Base-by-base conservation (phyloP, 306 rosid species). In the Pachyrhizus erosus region DNA sequence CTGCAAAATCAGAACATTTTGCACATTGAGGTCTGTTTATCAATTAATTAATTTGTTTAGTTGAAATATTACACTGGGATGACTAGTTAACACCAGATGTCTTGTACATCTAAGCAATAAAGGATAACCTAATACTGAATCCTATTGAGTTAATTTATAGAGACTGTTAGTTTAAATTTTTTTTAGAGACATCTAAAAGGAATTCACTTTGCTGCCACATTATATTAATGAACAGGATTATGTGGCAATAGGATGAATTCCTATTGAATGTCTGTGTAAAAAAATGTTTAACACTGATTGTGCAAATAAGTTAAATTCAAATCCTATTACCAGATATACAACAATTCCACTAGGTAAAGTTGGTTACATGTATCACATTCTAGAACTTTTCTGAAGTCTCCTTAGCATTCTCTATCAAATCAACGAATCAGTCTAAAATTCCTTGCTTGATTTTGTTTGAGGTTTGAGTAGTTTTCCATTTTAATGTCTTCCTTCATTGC, bases 1-100 rank as follows among this genome's bases (percentile, higher is more conserved):
- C 82, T 96, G 85, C 99, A 93, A 86, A 85, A 75, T 73, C 93
- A 85, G 87, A 75, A 86, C 81, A 66, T 93, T 84, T 84, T 94
- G 3, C 79, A 87, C 77, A 83, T 96, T 76, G 96, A 93, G 99
- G 99, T 96, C 42, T 70, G 90, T 75, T 83, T 74, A 77, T 79
- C 52, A 12, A 21, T 83, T 71, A 71, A 29, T 68, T 70, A 37
- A 23, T 62, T 46, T 24, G 2, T 58, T 46, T 71, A 2, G 72
- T 49, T 73, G 21, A 73, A 83, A 70, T 83, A 21, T 57, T 9
- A 20, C 80, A 70, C 80, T 52, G 4, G 15, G 68, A 48, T 64
- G 64, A 45, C 75, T 66, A 11, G 45, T 65, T 52, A 20, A 23
- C 79, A n/a, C 69, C 67, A 11, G 29, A 45, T 77, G 13, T 17